A percentile compares a stretch with the other conserved stretches of the same genome.
phyloP scores from a whole-genome alignment of 1,139 yeast genomes.

The Nakaseomyces sp. region DNA sequence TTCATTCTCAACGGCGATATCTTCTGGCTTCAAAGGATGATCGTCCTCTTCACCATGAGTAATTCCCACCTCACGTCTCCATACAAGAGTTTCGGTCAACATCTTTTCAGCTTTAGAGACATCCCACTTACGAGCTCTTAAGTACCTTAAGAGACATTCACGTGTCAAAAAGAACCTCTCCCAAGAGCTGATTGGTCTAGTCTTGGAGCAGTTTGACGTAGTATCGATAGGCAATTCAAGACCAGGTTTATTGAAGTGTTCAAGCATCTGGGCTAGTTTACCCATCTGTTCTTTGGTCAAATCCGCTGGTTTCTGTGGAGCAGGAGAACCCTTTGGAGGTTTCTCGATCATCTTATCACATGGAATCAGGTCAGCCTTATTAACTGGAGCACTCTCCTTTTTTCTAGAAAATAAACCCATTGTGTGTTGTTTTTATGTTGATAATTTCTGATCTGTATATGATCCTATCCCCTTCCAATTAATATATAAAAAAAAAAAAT shows the following conservation, averaged over 20 bases:
- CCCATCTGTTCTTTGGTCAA: slow-evolving; percentile 46
- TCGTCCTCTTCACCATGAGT: slow-evolving; percentile 39
- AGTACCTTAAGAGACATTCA: slow-evolving; percentile 78
- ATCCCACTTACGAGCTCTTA: slow-evolving; percentile 87
- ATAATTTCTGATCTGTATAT: too few relatives aligned
- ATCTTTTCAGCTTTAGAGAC: slow-evolving; percentile 59
- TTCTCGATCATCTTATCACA: slow-evolving; percentile 17
- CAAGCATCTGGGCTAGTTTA: slow-evolving; percentile 49
- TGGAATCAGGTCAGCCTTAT: slow-evolving; percentile 17
- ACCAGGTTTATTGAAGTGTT: slow-evolving; percentile 46
- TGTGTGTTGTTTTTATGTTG: not conserved
- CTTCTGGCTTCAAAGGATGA: slow-evolving; percentile 47
- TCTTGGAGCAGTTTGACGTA: slow-evolving; percentile 24
- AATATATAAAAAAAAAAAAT: too few relatives aligned
- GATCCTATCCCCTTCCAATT: too few relatives aligned
- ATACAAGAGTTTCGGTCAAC: slow-evolving; percentile 62
- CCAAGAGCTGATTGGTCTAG: slow-evolving; percentile 38
- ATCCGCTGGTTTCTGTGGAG: slow-evolving; percentile 17
- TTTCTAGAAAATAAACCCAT: slow-evolving; percentile 29
- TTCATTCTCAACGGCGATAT: slow-evolving; percentile 61
- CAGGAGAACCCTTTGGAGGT: slow-evolving; percentile 23
- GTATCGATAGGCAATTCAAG: slow-evolving; percentile 27
- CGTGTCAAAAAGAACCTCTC: slow-evolving; percentile 84
- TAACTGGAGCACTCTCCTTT: slow-evolving; percentile 12
- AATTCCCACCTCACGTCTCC: slow-evolving; percentile 91